Base-by-base conservation (phyloP, 768 basidiomycete species). In the Vararia minispora region DNA sequence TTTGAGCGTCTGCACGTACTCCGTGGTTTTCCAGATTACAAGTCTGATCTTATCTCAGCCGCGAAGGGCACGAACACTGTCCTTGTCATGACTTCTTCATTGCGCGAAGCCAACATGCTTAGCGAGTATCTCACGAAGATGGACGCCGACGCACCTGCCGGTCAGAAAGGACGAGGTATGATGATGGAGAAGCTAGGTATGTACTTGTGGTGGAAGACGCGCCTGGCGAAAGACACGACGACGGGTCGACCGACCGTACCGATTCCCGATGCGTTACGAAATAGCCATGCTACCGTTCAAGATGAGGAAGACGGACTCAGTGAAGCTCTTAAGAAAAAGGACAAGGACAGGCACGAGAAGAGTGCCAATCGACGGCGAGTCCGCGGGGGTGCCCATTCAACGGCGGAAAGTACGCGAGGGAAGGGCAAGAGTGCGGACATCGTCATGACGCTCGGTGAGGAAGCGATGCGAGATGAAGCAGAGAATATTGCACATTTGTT, bases 61-160 rank as follows among this genome's bases (percentile, higher is more conserved):
- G 48, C 49, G n/a, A 69, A 68, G 3, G 82, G 79, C 3, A 73
- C 72, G 14, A 81, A 97, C 48, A 75, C 74, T 2, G 72, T 92
- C 7, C 73, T 98, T 21, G 66, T 98, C 40, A 94, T 99, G 91
- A 75, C 82, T 3, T 76, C 80, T 1, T 89, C 90, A 0, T 69
- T 79, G 13, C 69, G 77, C 25, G 83, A 83, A 0, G 82, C 80
- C 49, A 67, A 68, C 14, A 69, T 84, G 30, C 61, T 98, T 16
- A 75, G 75, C 2, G 81, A 91, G 43, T 98, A 86, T 58, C 69
- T 98, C 6, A 72, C 78, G 0, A 62, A 64, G 0, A 74, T 83
- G 64, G 65, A 84, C 42, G 54, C 64, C 3, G 60, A 66, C 29
- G 71, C 72, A 0, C 69, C 72, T 3, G 66, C 65, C 18, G 85